Conservation (phyloP, 768 basidiomycete genomes). For the Gyrodon lividus region DNA sequence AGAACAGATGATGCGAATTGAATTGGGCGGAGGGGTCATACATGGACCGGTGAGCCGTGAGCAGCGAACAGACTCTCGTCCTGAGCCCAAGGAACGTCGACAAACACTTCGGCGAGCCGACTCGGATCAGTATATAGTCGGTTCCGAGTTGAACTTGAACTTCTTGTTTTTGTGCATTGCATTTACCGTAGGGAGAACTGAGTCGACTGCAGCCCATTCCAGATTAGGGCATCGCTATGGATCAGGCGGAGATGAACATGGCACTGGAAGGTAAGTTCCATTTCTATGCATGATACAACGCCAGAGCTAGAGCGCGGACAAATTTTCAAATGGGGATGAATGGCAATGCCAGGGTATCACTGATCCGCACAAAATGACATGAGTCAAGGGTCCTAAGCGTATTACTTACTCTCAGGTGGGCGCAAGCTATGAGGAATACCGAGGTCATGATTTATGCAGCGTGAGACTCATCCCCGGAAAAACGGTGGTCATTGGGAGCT, state of each 20-base stretch:
- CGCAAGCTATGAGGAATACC: background rate
- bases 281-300: constrained; percentile 18
- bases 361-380: constrained; percentile 16
- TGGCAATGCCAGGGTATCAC: constrained; percentile 12
- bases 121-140: constrained; percentile 22
- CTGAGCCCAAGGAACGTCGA: background rate
- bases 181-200: constrained; percentile 27
- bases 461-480: background rate
- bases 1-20: constrained; percentile 27
- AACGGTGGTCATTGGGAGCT: background rate
- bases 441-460: background rate
- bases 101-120: background rate
- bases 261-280: constrained; percentile 14
- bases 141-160: constrained; percentile 12
- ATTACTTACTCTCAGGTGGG: constrained; percentile 10
- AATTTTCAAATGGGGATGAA: constrained; percentile 14
- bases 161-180: background rate
- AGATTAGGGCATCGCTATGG: constrained; percentile 12
- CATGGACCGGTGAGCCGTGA: constrained; percentile 5
- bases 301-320: constrained; percentile 7
- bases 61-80: background rate
- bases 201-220: constrained; percentile 15
- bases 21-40: constrained; percentile 29
- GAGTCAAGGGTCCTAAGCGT: constrained; percentile 18
- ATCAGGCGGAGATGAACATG: constrained; percentile 33